phyloP scores from a whole-genome alignment of 208 protist species.

The Trypanosoma brucei region DNA sequence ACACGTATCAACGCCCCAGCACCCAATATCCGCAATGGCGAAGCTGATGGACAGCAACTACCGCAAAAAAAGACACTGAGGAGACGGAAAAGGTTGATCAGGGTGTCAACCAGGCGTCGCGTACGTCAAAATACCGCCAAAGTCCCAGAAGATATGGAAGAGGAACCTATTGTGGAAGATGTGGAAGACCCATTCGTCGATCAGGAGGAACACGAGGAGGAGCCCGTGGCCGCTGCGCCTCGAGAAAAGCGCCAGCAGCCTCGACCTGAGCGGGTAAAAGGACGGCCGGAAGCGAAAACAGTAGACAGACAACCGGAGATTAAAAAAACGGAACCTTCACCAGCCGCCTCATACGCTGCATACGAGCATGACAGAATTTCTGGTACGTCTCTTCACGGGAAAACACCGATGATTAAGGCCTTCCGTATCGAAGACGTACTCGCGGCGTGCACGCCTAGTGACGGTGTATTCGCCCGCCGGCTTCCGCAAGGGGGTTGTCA shows the following conservation, averaged over 20 bases:
- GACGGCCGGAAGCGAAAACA: neutral
- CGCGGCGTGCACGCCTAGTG: constrained; percentile 40
- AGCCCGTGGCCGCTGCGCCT: neutral
- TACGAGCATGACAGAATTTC: neutral
- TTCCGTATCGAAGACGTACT: constrained; percentile 78
- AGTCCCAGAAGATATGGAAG: neutral
- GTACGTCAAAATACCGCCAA: neutral
- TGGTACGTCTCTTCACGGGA: constrained; percentile 12
- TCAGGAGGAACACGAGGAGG: neutral
- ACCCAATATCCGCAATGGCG: neutral
- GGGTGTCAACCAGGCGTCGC: neutral
- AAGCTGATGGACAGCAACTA: neutral
- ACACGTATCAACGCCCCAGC: neutral
- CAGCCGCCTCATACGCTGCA: neutral
- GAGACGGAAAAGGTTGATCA: neutral
- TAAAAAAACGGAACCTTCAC: neutral
- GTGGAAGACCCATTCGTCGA: too few relatives aligned
- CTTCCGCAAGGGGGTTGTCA: constrained; percentile 77
- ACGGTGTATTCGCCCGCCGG: constrained; percentile 79
- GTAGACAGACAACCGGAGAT: neutral
- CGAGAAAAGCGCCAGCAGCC: neutral
- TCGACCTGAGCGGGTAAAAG: neutral
- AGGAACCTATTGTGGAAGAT: neutral
- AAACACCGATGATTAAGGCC: constrained; percentile 80
- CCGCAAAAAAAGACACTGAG: neutral